Conservation (phyloP, 129 eudicot genomes). For the Centella asiatica region DNA sequence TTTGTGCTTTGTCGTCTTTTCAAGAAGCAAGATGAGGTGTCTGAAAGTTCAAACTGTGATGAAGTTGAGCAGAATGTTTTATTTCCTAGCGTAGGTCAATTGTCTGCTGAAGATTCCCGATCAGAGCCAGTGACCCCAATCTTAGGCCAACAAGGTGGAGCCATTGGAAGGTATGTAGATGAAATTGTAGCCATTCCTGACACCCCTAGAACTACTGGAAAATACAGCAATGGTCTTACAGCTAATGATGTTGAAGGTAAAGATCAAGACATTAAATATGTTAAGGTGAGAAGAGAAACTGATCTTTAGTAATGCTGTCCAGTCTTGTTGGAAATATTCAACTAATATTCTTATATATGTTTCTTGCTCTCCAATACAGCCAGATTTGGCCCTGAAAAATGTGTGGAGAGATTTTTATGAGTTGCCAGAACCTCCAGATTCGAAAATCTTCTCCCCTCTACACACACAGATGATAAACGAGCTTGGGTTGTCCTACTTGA, state of each 20-base stretch:
- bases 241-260: conserved; percentile 13
- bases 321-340: neutral
- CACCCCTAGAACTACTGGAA: conserved; percentile 15
- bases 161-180: neutral
- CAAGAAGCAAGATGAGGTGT: conserved; percentile 35
- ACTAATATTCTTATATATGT: too few relatives aligned
- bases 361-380: conserved; percentile 15
- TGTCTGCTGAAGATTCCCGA: conserved; percentile 24
- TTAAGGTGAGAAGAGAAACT: conserved; percentile 27
- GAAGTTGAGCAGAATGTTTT: conserved; percentile 30
- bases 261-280: conserved; percentile 3
- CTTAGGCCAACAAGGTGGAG: conserved; percentile 6
- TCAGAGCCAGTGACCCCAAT: conserved; percentile 22
- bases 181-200: conserved; percentile 3
- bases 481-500: conserved; percentile 24
- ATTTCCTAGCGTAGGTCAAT: conserved; percentile 19
- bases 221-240: conserved; percentile 4
- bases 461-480: conserved; percentile 26
- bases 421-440: conserved; percentile 13
- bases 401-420: conserved; percentile 12
- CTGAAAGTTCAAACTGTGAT: conserved; percentile 24
- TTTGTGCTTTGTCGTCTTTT: conserved; percentile 45
- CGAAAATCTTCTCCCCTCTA: conserved; percentile 35
- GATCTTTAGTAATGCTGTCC: neutral
- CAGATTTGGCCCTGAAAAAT: conserved; percentile 25